Percentiles rank a stretch among this genome's conserved stretches.
Evolutionary conservation across 495 filamentous ascomycete species (phyloP).

Genomic region (Paragyromitra xinjiangensis): DNA sequence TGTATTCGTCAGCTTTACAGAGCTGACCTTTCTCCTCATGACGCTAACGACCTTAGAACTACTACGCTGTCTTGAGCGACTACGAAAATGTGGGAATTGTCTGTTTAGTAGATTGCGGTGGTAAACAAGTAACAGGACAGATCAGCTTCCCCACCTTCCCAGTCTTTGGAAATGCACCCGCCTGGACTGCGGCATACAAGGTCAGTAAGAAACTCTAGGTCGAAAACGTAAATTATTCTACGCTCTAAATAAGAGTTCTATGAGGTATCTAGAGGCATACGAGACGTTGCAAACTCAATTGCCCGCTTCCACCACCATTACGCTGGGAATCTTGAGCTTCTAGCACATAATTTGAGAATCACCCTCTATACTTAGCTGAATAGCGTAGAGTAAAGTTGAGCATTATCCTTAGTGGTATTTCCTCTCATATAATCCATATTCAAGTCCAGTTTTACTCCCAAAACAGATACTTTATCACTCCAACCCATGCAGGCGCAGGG

Average conservation of each 20-base stretch:
- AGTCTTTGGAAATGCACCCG: not conserved
- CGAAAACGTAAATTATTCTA: constrained; percentile 1
- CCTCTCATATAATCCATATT: too few relatives aligned
- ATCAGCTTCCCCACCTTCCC: not conserved
- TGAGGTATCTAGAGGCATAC: constrained; percentile 1
- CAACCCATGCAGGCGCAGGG: not conserved
- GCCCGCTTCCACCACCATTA: not conserved
- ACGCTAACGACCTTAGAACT: not conserved
- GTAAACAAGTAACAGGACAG: not conserved
- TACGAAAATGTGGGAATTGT: constrained; percentile 1
- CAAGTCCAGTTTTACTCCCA: not conserved
- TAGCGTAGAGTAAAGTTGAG: not conserved
- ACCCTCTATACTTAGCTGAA: not conserved
- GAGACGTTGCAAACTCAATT: not conserved
- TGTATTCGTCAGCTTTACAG: constrained; percentile 1
- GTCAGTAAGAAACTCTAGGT: not conserved
- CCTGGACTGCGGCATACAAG: not conserved
- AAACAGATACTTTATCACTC: not conserved
- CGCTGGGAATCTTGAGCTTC: not conserved
- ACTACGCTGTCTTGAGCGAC: constrained; percentile 5
- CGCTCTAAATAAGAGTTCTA: not conserved
- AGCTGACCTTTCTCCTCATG: not conserved
- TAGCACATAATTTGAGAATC: constrained; percentile 1
- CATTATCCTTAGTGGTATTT: not conserved
- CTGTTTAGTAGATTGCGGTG: not conserved